Conservation (phyloP, 495 filamentous ascomycete genomes). For the Penicillium chermesinum region DNA sequence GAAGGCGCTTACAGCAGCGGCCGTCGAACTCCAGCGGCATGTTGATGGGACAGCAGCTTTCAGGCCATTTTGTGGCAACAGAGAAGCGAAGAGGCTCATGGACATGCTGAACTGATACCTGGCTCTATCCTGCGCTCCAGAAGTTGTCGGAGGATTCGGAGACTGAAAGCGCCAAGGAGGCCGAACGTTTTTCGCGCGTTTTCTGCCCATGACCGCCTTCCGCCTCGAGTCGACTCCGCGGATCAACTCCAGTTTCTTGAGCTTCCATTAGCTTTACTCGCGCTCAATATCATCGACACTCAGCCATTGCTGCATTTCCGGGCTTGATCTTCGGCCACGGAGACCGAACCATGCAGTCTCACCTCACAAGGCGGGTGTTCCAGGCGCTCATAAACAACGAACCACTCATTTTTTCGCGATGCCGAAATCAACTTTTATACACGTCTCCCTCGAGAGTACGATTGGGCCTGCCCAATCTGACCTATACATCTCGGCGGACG, state of each 20-base stretch:
- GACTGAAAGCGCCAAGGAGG: neutral
- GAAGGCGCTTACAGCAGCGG: slow-evolving; percentile 27
- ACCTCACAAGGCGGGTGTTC: slow-evolving; percentile 71
- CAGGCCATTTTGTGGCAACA: slow-evolving; percentile 22
- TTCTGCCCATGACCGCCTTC: slow-evolving; percentile 28
- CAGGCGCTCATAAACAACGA: slow-evolving; percentile 62
- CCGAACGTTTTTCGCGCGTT: slow-evolving; percentile 20
- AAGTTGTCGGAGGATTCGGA: slow-evolving; percentile 6
- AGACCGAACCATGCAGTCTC: slow-evolving; percentile 66
- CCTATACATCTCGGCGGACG: slow-evolving; percentile 26
- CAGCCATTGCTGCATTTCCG: neutral
- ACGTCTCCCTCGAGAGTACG: slow-evolving; percentile 27
- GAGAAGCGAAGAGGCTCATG: slow-evolving; percentile 25
- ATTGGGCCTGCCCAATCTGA: slow-evolving; percentile 6
- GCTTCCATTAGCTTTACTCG: neutral
- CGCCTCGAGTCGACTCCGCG: slow-evolving; percentile 19
- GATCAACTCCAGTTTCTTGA: slow-evolving; percentile 9
- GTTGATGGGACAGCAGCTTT: slow-evolving; percentile 16
- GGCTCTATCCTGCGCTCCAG: neutral
- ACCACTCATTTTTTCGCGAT: slow-evolving; percentile 47
- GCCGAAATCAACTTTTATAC: slow-evolving; percentile 33
- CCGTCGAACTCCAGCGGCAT: slow-evolving; percentile 43
- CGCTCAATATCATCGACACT: neutral
- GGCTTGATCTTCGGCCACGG: neutral
- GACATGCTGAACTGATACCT: slow-evolving; percentile 23